These are phyloP conservation scores for Zelonia costaricensis DNA, from an alignment of 208 protist genomes.

Conservation along the genomic window DNA sequence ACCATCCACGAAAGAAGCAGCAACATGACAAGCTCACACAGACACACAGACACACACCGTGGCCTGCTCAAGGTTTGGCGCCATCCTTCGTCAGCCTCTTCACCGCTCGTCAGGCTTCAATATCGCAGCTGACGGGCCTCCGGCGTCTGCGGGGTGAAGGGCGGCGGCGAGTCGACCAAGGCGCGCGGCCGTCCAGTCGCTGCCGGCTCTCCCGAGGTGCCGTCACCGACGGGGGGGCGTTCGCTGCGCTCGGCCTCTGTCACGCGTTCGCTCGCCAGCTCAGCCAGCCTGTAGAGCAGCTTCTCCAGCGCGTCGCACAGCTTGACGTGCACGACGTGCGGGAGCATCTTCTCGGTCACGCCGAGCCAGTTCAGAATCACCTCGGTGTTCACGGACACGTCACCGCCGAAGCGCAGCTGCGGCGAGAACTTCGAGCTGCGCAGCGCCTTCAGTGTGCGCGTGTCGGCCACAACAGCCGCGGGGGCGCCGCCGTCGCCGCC, in stretches of 20 bases:
- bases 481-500: not conserved
- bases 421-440: slow-evolving; percentile 74
- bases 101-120: too few relatives aligned
- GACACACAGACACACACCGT: too few relatives aligned
- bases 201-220: not conserved
- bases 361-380: slow-evolving; percentile 90
- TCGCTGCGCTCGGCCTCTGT: not conserved
- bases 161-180: not conserved
- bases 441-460: slow-evolving; percentile 53
- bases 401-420: slow-evolving; percentile 86
- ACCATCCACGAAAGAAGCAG: too few relatives aligned
- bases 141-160: not conserved
- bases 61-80: too few relatives aligned
- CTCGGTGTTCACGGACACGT: slow-evolving; percentile 88
- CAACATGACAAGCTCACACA: too few relatives aligned
- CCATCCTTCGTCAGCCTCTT: too few relatives aligned
- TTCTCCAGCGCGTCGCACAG: slow-evolving; percentile 73
- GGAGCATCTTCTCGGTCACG: slow-evolving; percentile 85
- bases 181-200: too few relatives aligned
- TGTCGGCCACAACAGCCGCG: slow-evolving; percentile 16
- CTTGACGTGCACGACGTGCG: slow-evolving; percentile 63
- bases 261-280: slow-evolving; percentile 45
- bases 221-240: too few relatives aligned
- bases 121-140: not conserved
- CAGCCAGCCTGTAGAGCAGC: slow-evolving; percentile 33